Percentiles rank a stretch among this genome's conserved stretches.
phyloP scores from a whole-genome alignment of 2,329 filamentous ascomycete species.

The Fusarium chlamydosporum region DNA sequence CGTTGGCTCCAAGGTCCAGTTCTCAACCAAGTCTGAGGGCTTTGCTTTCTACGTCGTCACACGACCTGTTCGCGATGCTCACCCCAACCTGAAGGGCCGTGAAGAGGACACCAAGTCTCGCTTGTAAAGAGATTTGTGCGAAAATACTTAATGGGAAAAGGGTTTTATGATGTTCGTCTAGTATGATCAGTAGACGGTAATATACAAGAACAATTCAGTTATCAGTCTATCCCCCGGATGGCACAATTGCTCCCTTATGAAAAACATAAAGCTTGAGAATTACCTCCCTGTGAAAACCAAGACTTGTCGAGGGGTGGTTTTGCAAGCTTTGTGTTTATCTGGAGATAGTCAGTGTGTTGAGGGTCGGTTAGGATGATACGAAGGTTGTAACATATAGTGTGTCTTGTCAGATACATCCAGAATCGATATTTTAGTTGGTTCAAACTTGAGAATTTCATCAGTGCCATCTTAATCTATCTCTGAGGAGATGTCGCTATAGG shows the following conservation, averaged over 20 bases:
- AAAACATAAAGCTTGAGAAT: not conserved
- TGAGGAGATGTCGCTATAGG: too few relatives aligned
- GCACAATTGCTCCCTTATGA: too few relatives aligned
- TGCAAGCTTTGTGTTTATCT: too few relatives aligned
- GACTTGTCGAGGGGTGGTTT: too few relatives aligned
- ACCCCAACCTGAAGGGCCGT: slow-evolving; percentile 44
- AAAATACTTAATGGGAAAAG: not conserved
- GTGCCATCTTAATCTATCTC: too few relatives aligned
- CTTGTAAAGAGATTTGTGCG: slow-evolving; percentile 11
- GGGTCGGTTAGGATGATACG: too few relatives aligned
- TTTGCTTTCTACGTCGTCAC: slow-evolving; percentile 49
- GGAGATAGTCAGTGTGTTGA: too few relatives aligned
- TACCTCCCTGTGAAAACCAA: too few relatives aligned
- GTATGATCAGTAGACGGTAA: slow-evolving; percentile 14
- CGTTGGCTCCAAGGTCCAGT: slow-evolving; percentile 49
- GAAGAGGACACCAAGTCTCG: slow-evolving; percentile 45
- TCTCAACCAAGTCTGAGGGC: slow-evolving; percentile 47
- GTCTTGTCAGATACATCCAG: too few relatives aligned
- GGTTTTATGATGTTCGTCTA: slow-evolving; percentile 6
- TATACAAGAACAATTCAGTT: slow-evolving; percentile 13
- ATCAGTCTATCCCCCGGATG: rapidly evolving
- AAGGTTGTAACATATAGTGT: too few relatives aligned
- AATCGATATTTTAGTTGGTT: too few relatives aligned
- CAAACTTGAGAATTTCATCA: too few relatives aligned
- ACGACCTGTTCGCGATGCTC: slow-evolving; percentile 43